Base-by-base conservation (phyloP, 441 rosid species). In the Mallotus japonicus region DNA sequence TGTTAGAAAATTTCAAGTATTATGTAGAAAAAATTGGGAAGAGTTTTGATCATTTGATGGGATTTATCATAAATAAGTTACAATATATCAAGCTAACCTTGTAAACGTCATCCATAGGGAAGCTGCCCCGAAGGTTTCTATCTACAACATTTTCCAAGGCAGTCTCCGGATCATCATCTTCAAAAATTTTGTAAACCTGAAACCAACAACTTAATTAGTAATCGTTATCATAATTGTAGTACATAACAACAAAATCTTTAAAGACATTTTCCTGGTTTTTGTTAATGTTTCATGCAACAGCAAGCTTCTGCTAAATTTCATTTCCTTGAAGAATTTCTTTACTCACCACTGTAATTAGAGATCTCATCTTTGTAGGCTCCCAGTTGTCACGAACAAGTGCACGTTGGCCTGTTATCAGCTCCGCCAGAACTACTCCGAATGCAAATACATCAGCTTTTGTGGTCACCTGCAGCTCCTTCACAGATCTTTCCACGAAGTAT, bases 401-500 rank as follows among this genome's bases (percentile, higher is more conserved):
- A 13, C 85, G 87, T 49, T 83, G 85, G 20, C 90, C 89, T 0
- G 92, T 88, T 73, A 88, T 87, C 65, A 90, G 87, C 87, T 88
- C 95, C 11, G 86, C 89, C 44, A 86, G 77, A 62, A 88, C 88
- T 75, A 90, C 92, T 62, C 89, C 90, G 49, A 86, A 90, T 53
- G 88, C 87, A 75, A 86, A 88, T 20, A 86, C 90, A 67, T 90
- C 90, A 16, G 87, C 83, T 75, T 88, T 90, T 16, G 89, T 67
- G 53, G 88, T 90, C 78, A 87, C 89, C 73, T 88, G 92, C 11
- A 87, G 84, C 85, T 84, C 92, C 87, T 81, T 85, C 81, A 86
- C 86, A 28, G 88, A 88, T 75, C 88, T 86, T 28, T 28, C 32
- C 32, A 28, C 32, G 32, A 28, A 28, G 75, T 58, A 46, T 74